Base-by-base conservation (phyloP, 139 green algal species). In the Chlorella sp. region DNA sequence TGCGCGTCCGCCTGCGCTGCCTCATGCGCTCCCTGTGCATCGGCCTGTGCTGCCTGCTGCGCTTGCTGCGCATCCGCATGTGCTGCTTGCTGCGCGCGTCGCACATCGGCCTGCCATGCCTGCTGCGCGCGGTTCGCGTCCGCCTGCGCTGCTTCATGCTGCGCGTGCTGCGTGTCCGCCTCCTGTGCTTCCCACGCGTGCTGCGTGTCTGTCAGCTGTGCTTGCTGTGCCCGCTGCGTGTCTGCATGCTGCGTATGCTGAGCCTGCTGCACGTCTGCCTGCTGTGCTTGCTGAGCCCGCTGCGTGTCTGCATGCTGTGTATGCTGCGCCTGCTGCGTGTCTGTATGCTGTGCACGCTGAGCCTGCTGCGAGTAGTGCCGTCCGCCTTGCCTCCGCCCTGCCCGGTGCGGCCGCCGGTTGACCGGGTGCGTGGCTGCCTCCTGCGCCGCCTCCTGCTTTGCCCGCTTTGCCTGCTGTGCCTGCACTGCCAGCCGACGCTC, bases 401-500 rank as follows among this genome's bases (percentile, higher is more conserved):
- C n/a, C n/a, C n/a, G n/a, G n/a, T n/a, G n/a, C n/a, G n/a, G n/a
- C n/a, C n/a, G n/a, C n/a, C n/a, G n/a, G n/a, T n/a, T 5, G 22
- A 18, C 66, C 32, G 11, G 66, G 12, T 57, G 48, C 48, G 48
- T 57, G 48, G 5, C 48, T 57, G 48, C 48, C 48, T 57, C 7
- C 48, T 57, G 7, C 48, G 9, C 48, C 9, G 48, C 48, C 40
- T 69, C 42, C 40, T 85, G 79, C 40, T 12, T 18, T 26, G 26
- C 14, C 37, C 14, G 79, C 40, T 85, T 40, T 39, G 21, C 30
- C 78, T n/a, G 78, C 37, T 18, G 36, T 30, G 57, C 53, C 68
- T 90, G 60, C 83, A 61, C 76, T 9, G 77, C 83, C 75, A 93
- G 61, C 76, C 57, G 60, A 22, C 71, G 26, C 34, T 93, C 91